Base-by-base conservation (phyloP, 2,329 filamentous ascomycete species). In the Ophiosphaerella narmari region DNA sequence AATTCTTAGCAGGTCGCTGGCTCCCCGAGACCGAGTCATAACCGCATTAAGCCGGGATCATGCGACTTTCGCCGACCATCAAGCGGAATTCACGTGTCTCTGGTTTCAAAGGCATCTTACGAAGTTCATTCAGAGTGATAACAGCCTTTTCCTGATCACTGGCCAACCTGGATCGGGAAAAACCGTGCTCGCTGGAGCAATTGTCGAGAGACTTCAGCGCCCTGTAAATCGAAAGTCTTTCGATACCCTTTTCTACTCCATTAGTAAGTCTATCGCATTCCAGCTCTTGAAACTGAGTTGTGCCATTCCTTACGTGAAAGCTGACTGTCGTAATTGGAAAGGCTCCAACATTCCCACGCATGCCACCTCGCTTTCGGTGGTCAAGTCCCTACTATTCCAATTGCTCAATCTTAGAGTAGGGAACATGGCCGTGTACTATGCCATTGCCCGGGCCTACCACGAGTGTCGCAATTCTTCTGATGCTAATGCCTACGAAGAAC, bases 51-150 rank as follows among this genome's bases (percentile, higher is more conserved):
- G 63, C 45, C 75, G 60, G 46, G 78, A 74, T 63, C 76, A 74
- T 35, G 66, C 68, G 4, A 68, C 76, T 39, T 71, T 77, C 59
- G 57, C 74, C 59, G 63, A 75, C 59, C 50, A 73, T 63, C 68
- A 80, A 44, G 78, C 74, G 46, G 80, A 83, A 37, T 78, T 77
- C 39, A 83, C 80, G 4, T 82, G 81, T 51, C 72, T 81, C 43
- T 83, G 80, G 80, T 81, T 83, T 48, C 75, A 80, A 29, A 75
- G 77, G 41, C 68, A 77, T 18, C 64, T 83, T 7, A 73, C 74
- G 6, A 75, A 75, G 1, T 83, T 83, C 48, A 63, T 76, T 4
- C 71, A 79, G 31, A 74, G 75, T 32, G 70, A 73, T 0, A 71
- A 79, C 14, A 72, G 75, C 8, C 66, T 77, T 5, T 64, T 84